A percentile compares a stretch with the other conserved stretches of the same genome.
phyloP scores from a whole-genome alignment of 208 protist genomes.

The Wallacemonas sp. region DNA sequence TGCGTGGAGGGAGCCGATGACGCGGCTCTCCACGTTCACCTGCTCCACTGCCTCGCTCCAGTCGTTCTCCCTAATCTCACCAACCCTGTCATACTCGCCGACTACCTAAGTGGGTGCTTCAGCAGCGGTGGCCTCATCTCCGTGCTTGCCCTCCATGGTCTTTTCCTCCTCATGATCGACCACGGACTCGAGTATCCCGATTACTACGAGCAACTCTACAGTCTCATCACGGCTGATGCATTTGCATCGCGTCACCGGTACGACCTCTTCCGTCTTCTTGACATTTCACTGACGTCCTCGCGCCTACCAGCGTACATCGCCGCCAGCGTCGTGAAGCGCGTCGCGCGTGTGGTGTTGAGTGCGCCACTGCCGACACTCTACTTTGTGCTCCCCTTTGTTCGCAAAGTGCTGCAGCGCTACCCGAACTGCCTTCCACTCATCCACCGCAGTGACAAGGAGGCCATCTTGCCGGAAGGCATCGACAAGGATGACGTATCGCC shows the following conservation, averaged over 20 bases:
- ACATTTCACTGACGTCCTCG: constrained; percentile 82
- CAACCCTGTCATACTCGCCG: constrained; percentile 81
- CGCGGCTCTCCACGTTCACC: constrained; percentile 66
- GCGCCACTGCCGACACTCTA: constrained; percentile 83
- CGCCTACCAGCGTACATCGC: constrained; percentile 84
- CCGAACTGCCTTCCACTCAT: constrained; percentile 89
- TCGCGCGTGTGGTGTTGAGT: constrained; percentile 60
- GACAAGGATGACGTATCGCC: constrained; percentile 12
- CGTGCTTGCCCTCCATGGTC: constrained; percentile 83
- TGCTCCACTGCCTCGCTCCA: constrained; percentile 78
- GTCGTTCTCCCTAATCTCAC: constrained; percentile 79
- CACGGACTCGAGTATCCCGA: constrained; percentile 90
- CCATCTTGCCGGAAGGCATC: constrained; percentile 43
- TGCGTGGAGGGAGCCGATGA: constrained; percentile 59
- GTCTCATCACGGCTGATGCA: constrained; percentile 73
- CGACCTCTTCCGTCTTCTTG: constrained; percentile 83
- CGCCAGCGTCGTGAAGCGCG: constrained; percentile 79
- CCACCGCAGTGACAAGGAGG: constrained; percentile 77
- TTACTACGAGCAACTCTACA: constrained; percentile 92
- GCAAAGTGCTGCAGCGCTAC: constrained; percentile 83
- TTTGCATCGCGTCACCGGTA: constrained; percentile 88
- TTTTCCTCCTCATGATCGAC: constrained; percentile 90
- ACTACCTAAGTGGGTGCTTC: constrained; percentile 88
- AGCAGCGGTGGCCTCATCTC: constrained; percentile 82
- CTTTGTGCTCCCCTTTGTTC: constrained; percentile 85